Percentiles rank a stretch among this genome's conserved stretches.
phyloP scores from a whole-genome alignment of 83 land plant genomes.

The Diphasiastrum complanatum region DNA sequence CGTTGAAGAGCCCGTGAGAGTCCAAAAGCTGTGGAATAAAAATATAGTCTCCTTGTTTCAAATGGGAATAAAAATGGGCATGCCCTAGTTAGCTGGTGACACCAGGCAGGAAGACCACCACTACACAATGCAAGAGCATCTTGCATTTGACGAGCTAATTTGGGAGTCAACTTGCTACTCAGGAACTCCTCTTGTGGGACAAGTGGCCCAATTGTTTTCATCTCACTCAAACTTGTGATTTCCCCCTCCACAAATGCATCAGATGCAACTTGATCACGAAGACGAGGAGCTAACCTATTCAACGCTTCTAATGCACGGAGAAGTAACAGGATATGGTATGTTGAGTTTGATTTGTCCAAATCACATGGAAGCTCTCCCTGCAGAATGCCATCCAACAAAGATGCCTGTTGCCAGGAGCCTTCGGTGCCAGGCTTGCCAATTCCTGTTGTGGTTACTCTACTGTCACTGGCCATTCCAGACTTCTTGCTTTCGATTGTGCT shows the following conservation, averaged over 20 bases:
- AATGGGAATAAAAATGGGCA: slow-evolving; percentile 96
- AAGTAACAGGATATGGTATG: slow-evolving; percentile 61
- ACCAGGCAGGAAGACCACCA: slow-evolving; percentile 94
- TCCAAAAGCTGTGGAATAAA: slow-evolving; percentile 96
- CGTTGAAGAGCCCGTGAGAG: slow-evolving; percentile 88
- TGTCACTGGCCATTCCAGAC: slow-evolving; percentile 2
- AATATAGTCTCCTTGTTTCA: slow-evolving; percentile 86
- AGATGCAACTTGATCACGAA: slow-evolving; percentile 51
- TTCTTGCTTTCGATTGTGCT: slow-evolving; percentile 30
- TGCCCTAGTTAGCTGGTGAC: slow-evolving; percentile 77
- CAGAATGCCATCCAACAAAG: slow-evolving; percentile 47
- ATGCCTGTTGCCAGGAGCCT: slow-evolving; percentile 41
- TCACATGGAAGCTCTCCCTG: slow-evolving; percentile 91
- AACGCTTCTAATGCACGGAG: slow-evolving; percentile 72
- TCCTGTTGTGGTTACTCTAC: slow-evolving; percentile 27
- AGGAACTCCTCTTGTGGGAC: slow-evolving; percentile 68
- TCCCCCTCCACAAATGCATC: slow-evolving; percentile 77
- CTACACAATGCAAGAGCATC: slow-evolving; percentile 92
- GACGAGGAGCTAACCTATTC: slow-evolving; percentile 77
- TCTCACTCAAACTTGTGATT: slow-evolving; percentile 42
- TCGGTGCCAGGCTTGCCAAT: slow-evolving; percentile 43
- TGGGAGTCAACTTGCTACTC: slow-evolving; percentile 81
- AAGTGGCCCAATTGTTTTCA: slow-evolving; percentile 33
- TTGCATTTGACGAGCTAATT: slow-evolving; percentile 86
- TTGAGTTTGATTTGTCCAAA: slow-evolving; percentile 71